Evolutionary conservation across 768 basidiomycete species (phyloP).

Genomic region (Boletus subcaerulescens): DNA sequence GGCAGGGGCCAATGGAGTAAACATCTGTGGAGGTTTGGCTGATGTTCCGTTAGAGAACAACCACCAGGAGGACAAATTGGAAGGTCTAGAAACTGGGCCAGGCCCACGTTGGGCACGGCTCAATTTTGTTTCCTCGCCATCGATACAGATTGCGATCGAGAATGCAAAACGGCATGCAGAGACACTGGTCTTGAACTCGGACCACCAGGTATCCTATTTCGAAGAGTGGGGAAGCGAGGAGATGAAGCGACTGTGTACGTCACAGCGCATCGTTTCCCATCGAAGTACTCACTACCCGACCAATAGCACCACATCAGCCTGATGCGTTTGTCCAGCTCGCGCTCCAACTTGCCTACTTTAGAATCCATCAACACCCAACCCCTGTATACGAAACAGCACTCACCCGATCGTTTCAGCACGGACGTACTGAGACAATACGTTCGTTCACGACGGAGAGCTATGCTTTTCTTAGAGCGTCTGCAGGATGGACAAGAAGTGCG

Average conservation of each 20-base stretch:
- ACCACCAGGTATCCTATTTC: conserved; percentile 82
- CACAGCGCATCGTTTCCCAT: not conserved
- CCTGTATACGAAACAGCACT: conserved; percentile 93
- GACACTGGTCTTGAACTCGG: conserved; percentile 69
- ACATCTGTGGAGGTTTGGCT: conserved; percentile 54
- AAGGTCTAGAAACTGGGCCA: conserved; percentile 7
- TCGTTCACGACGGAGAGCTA: conserved; percentile 70
- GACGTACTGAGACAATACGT: conserved; percentile 88
- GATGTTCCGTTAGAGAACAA: conserved; percentile 10
- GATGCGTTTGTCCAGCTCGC: conserved; percentile 92
- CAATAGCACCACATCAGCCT: conserved; percentile 52
- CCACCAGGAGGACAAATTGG: not conserved
- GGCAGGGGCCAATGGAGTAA: conserved; percentile 25
- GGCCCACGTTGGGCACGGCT: conserved; percentile 54
- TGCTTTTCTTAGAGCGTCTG: conserved; percentile 41
- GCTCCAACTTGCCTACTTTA: conserved; percentile 89
- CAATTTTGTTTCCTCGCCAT: conserved; percentile 72
- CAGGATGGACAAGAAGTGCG: conserved; percentile 13
- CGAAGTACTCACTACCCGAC: not conserved
- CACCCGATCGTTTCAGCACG: conserved; percentile 81
- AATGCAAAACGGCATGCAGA: conserved; percentile 57
- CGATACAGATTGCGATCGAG: conserved; percentile 52
- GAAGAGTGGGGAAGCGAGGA: conserved; percentile 80
- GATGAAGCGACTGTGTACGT: conserved; percentile 74
- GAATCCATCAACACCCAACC: conserved; percentile 69